These are phyloP conservation scores for Pichia rugopelliculosa DNA, from an alignment of 805 yeast genomes.

Conservation along the genomic window DNA sequence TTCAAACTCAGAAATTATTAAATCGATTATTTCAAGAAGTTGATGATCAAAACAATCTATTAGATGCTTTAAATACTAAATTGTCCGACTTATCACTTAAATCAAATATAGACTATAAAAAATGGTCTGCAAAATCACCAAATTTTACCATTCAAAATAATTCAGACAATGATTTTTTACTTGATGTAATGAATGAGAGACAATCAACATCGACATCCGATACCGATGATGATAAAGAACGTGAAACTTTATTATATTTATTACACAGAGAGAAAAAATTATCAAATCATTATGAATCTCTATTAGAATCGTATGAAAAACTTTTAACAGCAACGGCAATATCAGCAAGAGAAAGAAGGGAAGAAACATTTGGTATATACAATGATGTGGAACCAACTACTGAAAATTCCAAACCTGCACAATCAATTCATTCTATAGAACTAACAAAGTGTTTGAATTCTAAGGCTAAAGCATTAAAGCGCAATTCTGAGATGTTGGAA, in stretches of 20 bases:
- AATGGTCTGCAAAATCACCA: not conserved
- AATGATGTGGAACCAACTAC: not conserved
- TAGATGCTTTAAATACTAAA: constrained; percentile 12
- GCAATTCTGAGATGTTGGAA: constrained; percentile 4
- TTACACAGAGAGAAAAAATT: constrained; percentile 10
- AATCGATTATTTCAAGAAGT: constrained; percentile 24
- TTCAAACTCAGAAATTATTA: constrained; percentile 18
- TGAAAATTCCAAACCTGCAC: not conserved
- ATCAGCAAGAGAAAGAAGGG: not conserved
- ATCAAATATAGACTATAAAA: constrained; percentile 3
- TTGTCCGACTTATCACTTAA: constrained; percentile 3
- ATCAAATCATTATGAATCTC: constrained; percentile 6
- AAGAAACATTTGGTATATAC: constrained; percentile 4
- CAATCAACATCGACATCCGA: not conserved
- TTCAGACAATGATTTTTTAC: not conserved
- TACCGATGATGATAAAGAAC: constrained; percentile 1
- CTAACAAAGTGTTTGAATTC: not conserved
- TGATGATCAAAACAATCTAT: constrained; percentile 24
- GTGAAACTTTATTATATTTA: not conserved
- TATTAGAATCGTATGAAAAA: constrained; percentile 12
- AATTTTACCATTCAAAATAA: not conserved
- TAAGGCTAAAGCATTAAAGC: not conserved
- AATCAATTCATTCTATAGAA: constrained; percentile 1
- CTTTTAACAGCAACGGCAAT: constrained; percentile 11
- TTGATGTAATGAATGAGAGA: not conserved